Evolutionary conservation across 2,329 filamentous ascomycete species (phyloP), one percentile per base, ranked within the genome.

Genomic region (Pseudohalonectria lignicola): DNA sequence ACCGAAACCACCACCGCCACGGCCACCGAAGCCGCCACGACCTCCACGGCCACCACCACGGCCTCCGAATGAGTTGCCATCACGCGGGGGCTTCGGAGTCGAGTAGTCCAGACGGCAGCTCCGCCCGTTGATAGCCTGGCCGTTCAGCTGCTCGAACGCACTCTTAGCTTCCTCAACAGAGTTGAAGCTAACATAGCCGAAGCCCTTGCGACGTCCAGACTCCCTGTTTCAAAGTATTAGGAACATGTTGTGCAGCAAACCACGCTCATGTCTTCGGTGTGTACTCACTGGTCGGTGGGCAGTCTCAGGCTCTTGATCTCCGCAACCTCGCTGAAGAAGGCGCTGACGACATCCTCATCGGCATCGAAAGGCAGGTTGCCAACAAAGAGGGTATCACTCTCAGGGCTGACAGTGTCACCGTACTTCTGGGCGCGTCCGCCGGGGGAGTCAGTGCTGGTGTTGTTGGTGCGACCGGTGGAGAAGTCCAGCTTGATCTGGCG

Each of bases 281-380:
- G 4, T 16, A 37, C 74, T 63, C 62, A 79, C 68, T 69, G 77
- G 59, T 95, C 86, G 42, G 88, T 94, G 37, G 88, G 88, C 44
- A 95, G 79, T 55, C 87, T 83, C 52, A 94, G 77, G 56, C 82
- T 83, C 53, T 81, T 75, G 56, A 92, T 76, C 55, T 68, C 71
- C 47, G 77, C 76, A 50, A 79, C 72, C 49, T 82, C 73, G 51
- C 67, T 66, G 68, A 94, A 94, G 58, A 82, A 78, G 50, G 81
- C 75, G 45, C 70, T 71, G 49, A 95, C 71, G 47, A 69, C 64
- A 40, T 88, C 82, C 66, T 93, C 83, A 53, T 82, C 78, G 52
- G 80, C 78, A 47, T 85, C 78, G 64, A 93, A 95, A 36, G 84
- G 79, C 48, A 95, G 67, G 71, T 95, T 95, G 53, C 87, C 88